Percentiles rank a stretch among this genome's conserved stretches.
phyloP scores from a whole-genome alignment of 495 filamentous ascomycete species.

The Pseudoneurospora amorphoporcata region DNA sequence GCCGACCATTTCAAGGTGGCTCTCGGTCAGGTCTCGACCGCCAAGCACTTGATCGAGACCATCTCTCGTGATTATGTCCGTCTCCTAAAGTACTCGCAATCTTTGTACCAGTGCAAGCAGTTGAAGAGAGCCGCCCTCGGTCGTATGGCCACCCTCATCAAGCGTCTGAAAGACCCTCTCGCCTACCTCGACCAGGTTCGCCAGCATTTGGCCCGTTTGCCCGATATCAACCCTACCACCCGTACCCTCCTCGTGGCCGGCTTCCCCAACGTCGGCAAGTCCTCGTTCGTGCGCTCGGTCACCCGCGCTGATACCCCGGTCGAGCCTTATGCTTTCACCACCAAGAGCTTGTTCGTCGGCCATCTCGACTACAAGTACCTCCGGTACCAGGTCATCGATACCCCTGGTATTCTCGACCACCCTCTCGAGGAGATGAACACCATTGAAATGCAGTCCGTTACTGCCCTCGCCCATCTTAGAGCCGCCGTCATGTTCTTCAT shows the following conservation, averaged over 20 bases:
- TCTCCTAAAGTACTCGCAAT: slow-evolving; percentile 82
- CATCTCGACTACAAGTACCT: slow-evolving; percentile 97
- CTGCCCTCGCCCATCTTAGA: slow-evolving; percentile 90
- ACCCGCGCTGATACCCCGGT: slow-evolving; percentile 95
- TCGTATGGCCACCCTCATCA: slow-evolving; percentile 93
- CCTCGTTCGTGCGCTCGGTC: slow-evolving; percentile 82
- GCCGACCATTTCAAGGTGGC: slow-evolving; percentile 97
- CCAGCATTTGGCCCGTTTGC: slow-evolving; percentile 93
- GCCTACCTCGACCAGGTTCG: slow-evolving; percentile 95
- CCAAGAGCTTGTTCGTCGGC: slow-evolving; percentile 92
- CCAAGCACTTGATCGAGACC: slow-evolving; percentile 92
- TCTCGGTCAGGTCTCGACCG: slow-evolving; percentile 88
- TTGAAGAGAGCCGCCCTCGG: slow-evolving; percentile 48
- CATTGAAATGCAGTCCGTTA: slow-evolving; percentile 97
- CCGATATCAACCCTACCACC: slow-evolving; percentile 95
- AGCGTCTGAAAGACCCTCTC: slow-evolving; percentile 84
- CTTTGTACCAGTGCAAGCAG: slow-evolving; percentile 59
- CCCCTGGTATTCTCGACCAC: slow-evolving; percentile 90
- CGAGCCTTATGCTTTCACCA: slow-evolving; percentile 97
- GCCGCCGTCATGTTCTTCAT: slow-evolving; percentile 96
- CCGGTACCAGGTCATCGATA: slow-evolving; percentile 58
- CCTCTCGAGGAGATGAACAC: slow-evolving; percentile 99
- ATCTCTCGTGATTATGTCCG: slow-evolving; percentile 91
- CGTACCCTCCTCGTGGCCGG: slow-evolving; percentile 91
- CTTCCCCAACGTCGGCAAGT: slow-evolving; percentile 97